Base-by-base conservation (phyloP, 1,284 basidiomycete species). In the Anthracocystis panici-leucophaei region DNA sequence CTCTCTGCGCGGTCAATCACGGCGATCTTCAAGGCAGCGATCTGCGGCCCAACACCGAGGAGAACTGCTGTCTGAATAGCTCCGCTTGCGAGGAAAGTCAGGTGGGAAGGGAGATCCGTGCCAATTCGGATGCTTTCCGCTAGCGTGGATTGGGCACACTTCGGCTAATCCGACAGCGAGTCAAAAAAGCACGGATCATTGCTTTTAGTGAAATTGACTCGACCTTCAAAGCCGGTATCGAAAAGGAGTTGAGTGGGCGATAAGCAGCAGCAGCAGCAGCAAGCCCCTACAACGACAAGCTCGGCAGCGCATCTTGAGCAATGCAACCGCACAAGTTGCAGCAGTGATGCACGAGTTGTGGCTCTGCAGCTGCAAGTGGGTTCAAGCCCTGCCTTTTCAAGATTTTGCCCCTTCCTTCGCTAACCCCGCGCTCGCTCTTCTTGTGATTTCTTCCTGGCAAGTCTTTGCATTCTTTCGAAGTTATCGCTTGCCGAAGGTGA, bases 161-260 rank as follows among this genome's bases (percentile, higher is more conserved):
- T 54, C 52, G 40, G 52, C 25, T 44, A 44, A 44, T 44, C 41
- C 52, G 44, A 46, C 23, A 46, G 52, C 33, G 49, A 27, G 27
- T 14, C 21, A n/a, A 29, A 29, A 40, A 25, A 54, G 55, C 49
- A 53, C 35, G 31, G 46, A 35, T n/a, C 40, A 33, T 18, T 38
- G 21, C 20, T 42, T 42, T 42, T n/a, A 7, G n/a, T 21, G 5
- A 1, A 7, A 10, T 5, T 23, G 18, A 7, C 11, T 52, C 62
- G 62, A 50, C 50, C 55, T 57, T 58, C 63, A 42, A 54, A 55
- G 23, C 62, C 48, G 53, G 10, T 16, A 18, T 14, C 11, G 35
- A 16, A 38, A 38, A 12, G 11, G 5, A 16, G 35, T 10, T 38
- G 35, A 38, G 27, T 51, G 48, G 49, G 20, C 52, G 60, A 54